These are phyloP conservation scores for Ambrosiella beaveri DNA, from an alignment of 2,329 filamentous ascomycete species.

Conservation along the genomic window DNA sequence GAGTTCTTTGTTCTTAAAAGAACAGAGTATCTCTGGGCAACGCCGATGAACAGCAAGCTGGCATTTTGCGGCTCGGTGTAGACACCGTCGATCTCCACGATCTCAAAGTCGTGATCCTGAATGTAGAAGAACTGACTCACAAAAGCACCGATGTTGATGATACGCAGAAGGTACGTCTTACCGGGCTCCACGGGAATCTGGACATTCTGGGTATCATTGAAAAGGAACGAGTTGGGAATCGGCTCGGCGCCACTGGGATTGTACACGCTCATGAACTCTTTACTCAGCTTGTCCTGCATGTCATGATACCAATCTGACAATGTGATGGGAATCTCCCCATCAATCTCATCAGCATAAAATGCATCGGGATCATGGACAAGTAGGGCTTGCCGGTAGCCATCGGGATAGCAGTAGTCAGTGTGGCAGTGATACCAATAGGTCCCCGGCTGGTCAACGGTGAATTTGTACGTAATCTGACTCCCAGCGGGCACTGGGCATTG, in stretches of 20 bases:
- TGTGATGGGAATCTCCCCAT: constrained; percentile 38
- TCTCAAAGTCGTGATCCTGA: constrained; percentile 23
- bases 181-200: constrained; percentile 28
- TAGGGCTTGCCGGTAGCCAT: constrained; percentile 38
- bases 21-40: constrained; percentile 32
- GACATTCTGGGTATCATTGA: constrained; percentile 32
- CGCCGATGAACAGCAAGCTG: constrained; percentile 27
- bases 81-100: constrained; percentile 31
- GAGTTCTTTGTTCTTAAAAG: constrained; percentile 30
- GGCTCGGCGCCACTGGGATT: constrained; percentile 37
- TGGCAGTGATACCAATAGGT: constrained; percentile 50
- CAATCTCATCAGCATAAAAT: constrained; percentile 30
- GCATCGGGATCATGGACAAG: constrained; percentile 36
- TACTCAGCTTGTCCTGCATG: constrained; percentile 31
- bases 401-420: constrained; percentile 33
- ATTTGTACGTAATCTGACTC: constrained; percentile 37
- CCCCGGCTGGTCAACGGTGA: constrained; percentile 37
- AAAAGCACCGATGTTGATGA: constrained; percentile 37
- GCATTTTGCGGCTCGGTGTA: constrained; percentile 29
- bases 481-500: constrained; percentile 40
- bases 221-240: constrained; percentile 33
- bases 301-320: constrained; percentile 45
- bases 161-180: constrained; percentile 35
- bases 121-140: constrained; percentile 30
- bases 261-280: constrained; percentile 27